A percentile compares a stretch with the other conserved stretches of the same genome.
These are phyloP conservation scores for Ogataea nonfermentans DNA, from an alignment of 805 yeast species.

Conservation along the genomic window DNA sequence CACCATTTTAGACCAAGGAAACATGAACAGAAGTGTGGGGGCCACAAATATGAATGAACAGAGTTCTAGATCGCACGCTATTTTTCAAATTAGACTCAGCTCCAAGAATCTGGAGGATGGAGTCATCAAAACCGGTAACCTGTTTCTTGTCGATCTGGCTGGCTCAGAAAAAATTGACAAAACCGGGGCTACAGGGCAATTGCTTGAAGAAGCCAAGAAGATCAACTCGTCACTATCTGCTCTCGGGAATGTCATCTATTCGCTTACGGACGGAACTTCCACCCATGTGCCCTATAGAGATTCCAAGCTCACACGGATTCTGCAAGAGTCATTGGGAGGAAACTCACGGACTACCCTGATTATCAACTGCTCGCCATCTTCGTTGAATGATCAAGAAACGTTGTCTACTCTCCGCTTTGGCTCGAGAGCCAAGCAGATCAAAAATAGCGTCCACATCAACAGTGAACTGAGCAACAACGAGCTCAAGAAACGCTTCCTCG, in stretches of 20 bases:
- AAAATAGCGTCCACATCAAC: constrained; percentile 64
- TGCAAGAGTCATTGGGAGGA: constrained; percentile 81
- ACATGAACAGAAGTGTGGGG: constrained; percentile 51
- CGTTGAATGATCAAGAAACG: constrained; percentile 58
- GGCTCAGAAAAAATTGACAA: constrained; percentile 81
- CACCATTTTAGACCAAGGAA: constrained; percentile 57
- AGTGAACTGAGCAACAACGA: constrained; percentile 28
- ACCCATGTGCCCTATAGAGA: constrained; percentile 74
- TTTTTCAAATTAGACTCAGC: constrained; percentile 65
- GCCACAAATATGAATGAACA: constrained; percentile 69
- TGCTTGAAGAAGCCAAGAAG: constrained; percentile 79
- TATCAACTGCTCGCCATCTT: constrained; percentile 68
- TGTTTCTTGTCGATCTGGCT: constrained; percentile 80
- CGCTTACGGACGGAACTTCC: constrained; percentile 67
- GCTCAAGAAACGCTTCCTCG: constrained; percentile 23
- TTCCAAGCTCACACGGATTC: constrained; percentile 71
- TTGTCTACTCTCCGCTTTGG: constrained; percentile 75
- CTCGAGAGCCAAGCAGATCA: constrained; percentile 63
- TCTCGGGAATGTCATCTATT: constrained; percentile 76
- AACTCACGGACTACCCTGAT: constrained; percentile 75
- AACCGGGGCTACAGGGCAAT: constrained; percentile 73
- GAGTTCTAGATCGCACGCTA: constrained; percentile 79
- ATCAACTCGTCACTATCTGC: constrained; percentile 77
- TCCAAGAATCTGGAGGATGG: constrained; percentile 59
- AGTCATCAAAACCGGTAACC: constrained; percentile 56